Percentiles rank a stretch among this genome's conserved stretches.
Evolutionary conservation across 164 flowering plant species (phyloP).

Genomic region (Aristolochia contorta): DNA sequence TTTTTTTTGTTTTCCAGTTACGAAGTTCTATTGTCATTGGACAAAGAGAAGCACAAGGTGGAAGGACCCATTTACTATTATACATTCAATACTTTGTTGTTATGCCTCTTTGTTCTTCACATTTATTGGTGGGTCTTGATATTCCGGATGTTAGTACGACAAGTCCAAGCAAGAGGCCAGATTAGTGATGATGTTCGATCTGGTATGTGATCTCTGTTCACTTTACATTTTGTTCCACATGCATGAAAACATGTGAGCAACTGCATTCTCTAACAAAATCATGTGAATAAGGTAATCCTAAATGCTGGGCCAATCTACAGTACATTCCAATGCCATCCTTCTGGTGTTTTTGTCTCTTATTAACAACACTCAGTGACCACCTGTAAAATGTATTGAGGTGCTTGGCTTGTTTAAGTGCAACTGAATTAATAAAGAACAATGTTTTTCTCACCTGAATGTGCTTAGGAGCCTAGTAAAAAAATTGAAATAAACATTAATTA

Average conservation of each 20-base stretch:
- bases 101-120: constrained; percentile 76
- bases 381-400: too few species aligned
- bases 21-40: constrained; percentile 56
- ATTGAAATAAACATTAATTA: too few species aligned
- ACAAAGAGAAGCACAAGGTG: constrained; percentile 48
- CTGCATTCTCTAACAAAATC: not conserved
- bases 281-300: not conserved
- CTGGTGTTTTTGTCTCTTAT: not conserved
- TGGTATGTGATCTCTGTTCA: constrained; percentile 34
- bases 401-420: too few species aligned
- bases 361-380: too few species aligned
- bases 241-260: not conserved
- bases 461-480: too few species aligned
- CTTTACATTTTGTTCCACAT: not conserved
- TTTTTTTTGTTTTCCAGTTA: constrained; percentile 42
- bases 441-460: too few species aligned
- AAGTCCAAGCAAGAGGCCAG: constrained; percentile 75
- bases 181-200: constrained; percentile 92
- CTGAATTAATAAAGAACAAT: too few species aligned
- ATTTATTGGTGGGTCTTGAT: constrained; percentile 93
- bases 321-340: not conserved
- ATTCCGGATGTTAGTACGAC: constrained; percentile 78
- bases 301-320: too few species aligned
- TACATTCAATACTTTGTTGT: constrained; percentile 70
- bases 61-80: constrained; percentile 86